Evolutionary conservation across 2,329 filamentous ascomycete genomes (phyloP).

Genomic region (Hypoxylon sp.): DNA sequence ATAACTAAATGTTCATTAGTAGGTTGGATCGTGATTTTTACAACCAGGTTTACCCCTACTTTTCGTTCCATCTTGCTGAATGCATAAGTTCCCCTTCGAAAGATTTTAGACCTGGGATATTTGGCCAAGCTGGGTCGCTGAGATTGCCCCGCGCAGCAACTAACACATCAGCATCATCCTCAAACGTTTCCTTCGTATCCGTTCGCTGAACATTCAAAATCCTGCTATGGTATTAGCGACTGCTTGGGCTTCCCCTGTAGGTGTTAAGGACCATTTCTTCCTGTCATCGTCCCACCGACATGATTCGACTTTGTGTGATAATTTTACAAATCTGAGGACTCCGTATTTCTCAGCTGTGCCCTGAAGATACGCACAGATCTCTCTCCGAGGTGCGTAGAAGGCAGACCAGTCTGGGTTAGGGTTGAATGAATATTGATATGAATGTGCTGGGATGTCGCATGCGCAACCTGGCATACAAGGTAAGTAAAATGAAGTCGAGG

Average conservation of each 20-base stretch:
- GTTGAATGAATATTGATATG: slow-evolving; percentile 70
- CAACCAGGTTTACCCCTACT: slow-evolving; percentile 45
- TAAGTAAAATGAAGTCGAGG: slow-evolving; percentile 22
- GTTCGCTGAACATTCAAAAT: slow-evolving; percentile 55
- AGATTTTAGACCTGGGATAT: slow-evolving; percentile 59
- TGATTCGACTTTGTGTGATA: slow-evolving; percentile 58
- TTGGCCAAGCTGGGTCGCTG: slow-evolving; percentile 61
- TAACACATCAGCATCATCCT: slow-evolving; percentile 60
- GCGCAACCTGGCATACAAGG: slow-evolving; percentile 50
- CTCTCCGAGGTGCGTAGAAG: slow-evolving; percentile 64
- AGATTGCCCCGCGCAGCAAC: slow-evolving; percentile 60
- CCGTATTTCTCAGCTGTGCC: slow-evolving; percentile 63
- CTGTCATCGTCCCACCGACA: slow-evolving; percentile 59
- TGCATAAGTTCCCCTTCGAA: slow-evolving; percentile 63
- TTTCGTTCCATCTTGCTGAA: slow-evolving; percentile 62
- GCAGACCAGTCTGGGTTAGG: slow-evolving; percentile 69
- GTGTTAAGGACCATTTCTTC: slow-evolving; percentile 57
- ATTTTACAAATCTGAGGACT: slow-evolving; percentile 63
- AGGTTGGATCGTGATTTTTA: slow-evolving; percentile 6
- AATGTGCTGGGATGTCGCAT: slow-evolving; percentile 61
- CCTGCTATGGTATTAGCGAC: slow-evolving; percentile 46
- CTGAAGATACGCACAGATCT: slow-evolving; percentile 66
- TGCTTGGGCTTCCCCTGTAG: neutral
- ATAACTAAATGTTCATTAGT: slow-evolving; percentile 54
- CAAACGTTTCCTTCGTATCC: slow-evolving; percentile 56